These are phyloP conservation scores for Cladophialophora immunda DNA, from an alignment of 2,329 filamentous ascomycete species.

Conservation along the genomic window DNA sequence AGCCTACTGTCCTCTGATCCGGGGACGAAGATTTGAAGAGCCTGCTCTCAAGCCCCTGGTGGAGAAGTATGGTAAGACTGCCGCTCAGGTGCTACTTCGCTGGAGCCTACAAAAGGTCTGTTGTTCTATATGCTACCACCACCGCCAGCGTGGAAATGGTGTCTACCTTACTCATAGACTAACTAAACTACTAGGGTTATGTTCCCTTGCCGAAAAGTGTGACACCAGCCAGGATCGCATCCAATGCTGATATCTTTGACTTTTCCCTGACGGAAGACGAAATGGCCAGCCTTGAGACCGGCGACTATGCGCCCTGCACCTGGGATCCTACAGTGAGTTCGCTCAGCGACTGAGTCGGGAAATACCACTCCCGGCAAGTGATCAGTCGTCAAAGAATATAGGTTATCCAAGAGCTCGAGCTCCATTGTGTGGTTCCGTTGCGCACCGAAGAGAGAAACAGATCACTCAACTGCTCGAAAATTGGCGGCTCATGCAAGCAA, in stretches of 20 bases:
- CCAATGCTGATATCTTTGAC: conserved; percentile 70
- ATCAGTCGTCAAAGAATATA: too few relatives aligned
- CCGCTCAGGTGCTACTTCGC: conserved; percentile 79
- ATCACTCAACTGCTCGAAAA: too few relatives aligned
- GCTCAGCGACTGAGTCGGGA: too few relatives aligned
- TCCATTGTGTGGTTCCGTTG: too few relatives aligned
- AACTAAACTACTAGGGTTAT: conserved; percentile 56
- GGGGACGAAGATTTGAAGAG: conserved; percentile 76
- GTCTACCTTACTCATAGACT: background rate
- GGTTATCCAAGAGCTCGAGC: too few relatives aligned
- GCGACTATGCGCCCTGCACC: conserved; percentile 47
- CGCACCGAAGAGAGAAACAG: too few relatives aligned
- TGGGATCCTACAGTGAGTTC: background rate
- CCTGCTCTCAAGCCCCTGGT: conserved; percentile 69
- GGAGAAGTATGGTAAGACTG: conserved; percentile 75
- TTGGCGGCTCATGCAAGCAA: too few relatives aligned
- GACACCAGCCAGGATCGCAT: conserved; percentile 69
- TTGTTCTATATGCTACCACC: conserved; percentile 45
- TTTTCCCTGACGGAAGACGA: conserved; percentile 67
- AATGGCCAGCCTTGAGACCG: conserved; percentile 61
- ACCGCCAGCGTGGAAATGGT: too few relatives aligned
- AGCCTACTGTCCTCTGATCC: conserved; percentile 63
- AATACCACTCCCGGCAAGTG: too few relatives aligned
- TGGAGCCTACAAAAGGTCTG: conserved; percentile 84
- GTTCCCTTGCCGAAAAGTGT: conserved; percentile 79